These are phyloP conservation scores for Oxyria digyna DNA, from an alignment of 148 eudicot species.

Conservation along the genomic window DNA sequence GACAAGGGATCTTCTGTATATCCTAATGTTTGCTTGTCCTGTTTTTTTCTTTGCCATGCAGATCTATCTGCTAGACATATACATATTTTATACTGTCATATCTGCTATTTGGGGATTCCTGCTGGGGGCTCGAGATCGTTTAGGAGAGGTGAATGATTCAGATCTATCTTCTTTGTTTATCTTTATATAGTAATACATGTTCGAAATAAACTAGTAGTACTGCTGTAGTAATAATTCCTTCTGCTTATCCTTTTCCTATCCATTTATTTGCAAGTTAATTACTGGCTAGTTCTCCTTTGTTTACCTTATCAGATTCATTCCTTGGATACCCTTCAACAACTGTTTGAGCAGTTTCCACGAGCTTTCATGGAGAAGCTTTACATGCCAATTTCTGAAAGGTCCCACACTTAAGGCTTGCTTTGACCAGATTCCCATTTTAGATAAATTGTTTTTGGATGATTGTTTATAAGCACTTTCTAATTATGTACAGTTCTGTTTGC, in stretches of 20 bases:
- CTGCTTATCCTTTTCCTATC: not conserved
- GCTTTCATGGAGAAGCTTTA: constrained; percentile 76
- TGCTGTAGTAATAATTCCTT: not conserved
- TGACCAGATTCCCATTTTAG: not conserved
- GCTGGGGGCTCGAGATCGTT: constrained; percentile 96
- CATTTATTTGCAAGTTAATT: not conserved
- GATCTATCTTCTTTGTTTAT: constrained; percentile 1
- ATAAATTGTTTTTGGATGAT: not conserved
- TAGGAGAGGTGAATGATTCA: constrained; percentile 72
- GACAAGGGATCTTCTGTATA: not conserved
- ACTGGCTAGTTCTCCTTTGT: not conserved
- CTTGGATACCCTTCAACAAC: constrained; percentile 80
- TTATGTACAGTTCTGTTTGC: constrained; percentile 21
- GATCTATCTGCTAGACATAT: constrained; percentile 81
- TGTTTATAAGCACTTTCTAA: not conserved
- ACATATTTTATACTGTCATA: constrained; percentile 70
- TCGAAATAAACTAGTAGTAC: not conserved
- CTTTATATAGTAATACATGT: not conserved
- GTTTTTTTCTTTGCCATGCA: constrained; percentile 23
- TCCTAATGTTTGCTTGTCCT: not conserved
- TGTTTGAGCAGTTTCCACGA: constrained; percentile 83
- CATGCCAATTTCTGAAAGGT: constrained; percentile 57
- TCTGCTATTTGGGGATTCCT: constrained; percentile 91
- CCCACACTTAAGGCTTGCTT: not conserved
- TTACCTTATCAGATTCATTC: constrained; percentile 66